These are phyloP conservation scores for Rubia balearica DNA, from an alignment of 305 asterid genomes.

Conservation along the genomic window DNA sequence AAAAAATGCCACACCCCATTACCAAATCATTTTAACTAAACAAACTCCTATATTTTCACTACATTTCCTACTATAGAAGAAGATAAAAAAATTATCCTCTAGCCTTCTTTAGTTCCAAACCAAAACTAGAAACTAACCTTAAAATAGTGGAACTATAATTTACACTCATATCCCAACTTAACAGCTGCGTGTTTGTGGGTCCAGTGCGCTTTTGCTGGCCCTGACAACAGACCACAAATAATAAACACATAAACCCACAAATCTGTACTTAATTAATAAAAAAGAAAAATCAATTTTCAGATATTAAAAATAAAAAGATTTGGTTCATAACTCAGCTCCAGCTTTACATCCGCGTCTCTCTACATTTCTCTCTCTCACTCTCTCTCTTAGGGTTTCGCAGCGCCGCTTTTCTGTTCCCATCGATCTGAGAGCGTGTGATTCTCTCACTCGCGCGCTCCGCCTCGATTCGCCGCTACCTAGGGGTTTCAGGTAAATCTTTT, in stretches of 20 bases:
- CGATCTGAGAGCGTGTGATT: conserved; percentile 32
- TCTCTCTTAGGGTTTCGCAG: conserved; percentile 56
- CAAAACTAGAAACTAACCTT: not conserved
- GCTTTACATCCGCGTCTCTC: conserved; percentile 37
- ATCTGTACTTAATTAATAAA: not conserved
- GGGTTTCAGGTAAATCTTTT: not conserved
- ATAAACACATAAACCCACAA: not conserved
- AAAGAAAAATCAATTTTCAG: not conserved
- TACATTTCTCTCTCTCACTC: conserved; percentile 15
- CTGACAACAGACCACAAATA: not conserved
- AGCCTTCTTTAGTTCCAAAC: not conserved
- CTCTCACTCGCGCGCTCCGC: conserved; percentile 13
- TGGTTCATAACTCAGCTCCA: conserved; percentile 34
- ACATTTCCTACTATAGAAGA: no score
- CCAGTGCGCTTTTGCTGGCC: not conserved
- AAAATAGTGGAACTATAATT: not conserved
- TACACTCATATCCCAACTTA: no score
- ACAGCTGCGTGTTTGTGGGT: conserved; percentile 3
- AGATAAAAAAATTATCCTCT: no score
- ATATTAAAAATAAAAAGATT: conserved; percentile 18
- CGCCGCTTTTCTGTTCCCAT: conserved; percentile 46
- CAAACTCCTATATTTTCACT: no score
- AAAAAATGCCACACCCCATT: no score
- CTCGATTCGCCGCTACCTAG: conserved; percentile 8
- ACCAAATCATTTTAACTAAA: no score